phyloP scores from a whole-genome alignment of 2,329 filamentous ascomycete genomes.

The Cercospora citrullina region DNA sequence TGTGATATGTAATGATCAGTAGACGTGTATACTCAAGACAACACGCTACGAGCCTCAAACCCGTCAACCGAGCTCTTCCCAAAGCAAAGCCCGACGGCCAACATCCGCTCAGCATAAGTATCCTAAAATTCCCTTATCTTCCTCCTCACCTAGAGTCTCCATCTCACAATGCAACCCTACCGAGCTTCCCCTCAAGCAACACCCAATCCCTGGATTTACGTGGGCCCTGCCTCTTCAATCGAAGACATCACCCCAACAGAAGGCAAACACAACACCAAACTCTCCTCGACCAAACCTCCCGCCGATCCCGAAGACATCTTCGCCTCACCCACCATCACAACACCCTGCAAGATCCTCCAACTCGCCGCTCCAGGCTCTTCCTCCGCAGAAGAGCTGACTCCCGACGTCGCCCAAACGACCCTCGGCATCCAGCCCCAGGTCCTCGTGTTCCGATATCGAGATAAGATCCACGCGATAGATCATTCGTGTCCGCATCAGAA shows the following conservation, averaged over 20 bases:
- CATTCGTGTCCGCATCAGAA: conserved; percentile 71
- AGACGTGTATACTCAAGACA: not conserved
- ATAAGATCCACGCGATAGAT: conserved; percentile 66
- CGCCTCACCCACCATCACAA: not conserved
- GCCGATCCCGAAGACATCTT: conserved; percentile 12
- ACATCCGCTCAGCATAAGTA: not conserved
- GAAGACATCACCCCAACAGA: conserved; percentile 54
- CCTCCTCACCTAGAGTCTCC: not conserved
- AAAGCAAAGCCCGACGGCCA: not conserved
- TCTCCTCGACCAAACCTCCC: conserved; percentile 41
- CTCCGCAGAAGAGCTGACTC: conserved; percentile 43
- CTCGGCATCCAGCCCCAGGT: conserved; percentile 56
- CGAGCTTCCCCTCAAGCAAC: not conserved
- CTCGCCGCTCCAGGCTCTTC: conserved; percentile 17
- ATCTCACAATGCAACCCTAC: conserved; percentile 6
- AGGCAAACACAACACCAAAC: conserved; percentile 39
- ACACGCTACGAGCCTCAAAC: not conserved
- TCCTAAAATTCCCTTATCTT: not conserved
- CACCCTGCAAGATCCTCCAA: conserved; percentile 59
- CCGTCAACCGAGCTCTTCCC: not conserved
- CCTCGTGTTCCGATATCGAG: conserved; percentile 64
- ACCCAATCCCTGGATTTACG: conserved; percentile 52
- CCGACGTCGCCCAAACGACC: conserved; percentile 39
- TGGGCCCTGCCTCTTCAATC: conserved; percentile 57
- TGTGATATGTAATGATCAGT: too few species aligned